These are phyloP conservation scores for Cynara cardunculus DNA, from an alignment of 129 eudicot species.

Conservation along the genomic window DNA sequence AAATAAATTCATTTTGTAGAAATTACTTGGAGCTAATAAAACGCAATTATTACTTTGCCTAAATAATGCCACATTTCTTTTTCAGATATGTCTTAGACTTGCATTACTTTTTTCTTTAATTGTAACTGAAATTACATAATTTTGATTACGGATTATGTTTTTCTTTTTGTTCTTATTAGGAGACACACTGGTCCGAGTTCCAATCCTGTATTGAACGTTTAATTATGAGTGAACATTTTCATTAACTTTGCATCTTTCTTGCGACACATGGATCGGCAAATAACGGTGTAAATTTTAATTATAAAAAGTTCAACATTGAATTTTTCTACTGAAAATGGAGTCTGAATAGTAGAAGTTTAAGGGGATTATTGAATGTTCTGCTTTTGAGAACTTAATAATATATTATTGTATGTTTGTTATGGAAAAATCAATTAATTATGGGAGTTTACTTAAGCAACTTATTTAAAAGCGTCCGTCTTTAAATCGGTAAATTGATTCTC, in stretches of 20 bases:
- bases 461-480: background rate
- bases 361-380: background rate
- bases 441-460: background rate
- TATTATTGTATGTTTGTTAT: no score
- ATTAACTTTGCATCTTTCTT: background rate
- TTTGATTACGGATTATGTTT: background rate
- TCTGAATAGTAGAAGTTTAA: background rate
- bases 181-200: background rate
- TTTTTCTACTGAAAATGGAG: background rate
- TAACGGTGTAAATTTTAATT: background rate
- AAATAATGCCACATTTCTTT: background rate
- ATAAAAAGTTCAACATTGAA: background rate
- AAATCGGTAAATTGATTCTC: background rate
- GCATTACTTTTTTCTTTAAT: background rate
- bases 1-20: background rate
- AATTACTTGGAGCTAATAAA: background rate
- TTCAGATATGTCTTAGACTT: background rate
- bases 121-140: background rate
- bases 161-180: background rate
- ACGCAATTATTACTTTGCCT: background rate
- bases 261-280: background rate
- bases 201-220: background rate
- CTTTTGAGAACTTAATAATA: no score
- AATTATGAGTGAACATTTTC: background rate
- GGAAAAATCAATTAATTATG: background rate